Base-by-base conservation (phyloP, 2,329 filamentous ascomycete genomes). In the Fusarium miscanthi region DNA sequence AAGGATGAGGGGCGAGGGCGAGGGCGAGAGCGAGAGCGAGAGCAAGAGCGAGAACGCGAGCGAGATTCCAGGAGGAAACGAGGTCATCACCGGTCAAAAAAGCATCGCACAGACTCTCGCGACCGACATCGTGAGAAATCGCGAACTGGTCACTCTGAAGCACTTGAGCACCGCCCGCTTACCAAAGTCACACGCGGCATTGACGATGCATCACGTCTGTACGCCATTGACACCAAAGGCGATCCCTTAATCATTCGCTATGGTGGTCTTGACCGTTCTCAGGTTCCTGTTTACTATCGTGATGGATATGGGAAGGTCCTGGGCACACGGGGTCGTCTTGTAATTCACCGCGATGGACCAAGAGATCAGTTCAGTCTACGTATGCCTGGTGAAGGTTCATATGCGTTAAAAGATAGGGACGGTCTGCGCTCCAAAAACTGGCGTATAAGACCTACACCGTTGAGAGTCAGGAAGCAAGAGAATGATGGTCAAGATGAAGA, bases 241-340 rank as follows among this genome's bases (percentile, higher is more conserved):
- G 95, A 98, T 76, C 84, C 87, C 8, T 87, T 94, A 52, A 94
- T 96, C 72, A 81, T 92, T 48, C 87, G 87, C 31, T 98, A 95
- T 79, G 93, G 93, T 4, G 87, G 89, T 33, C 86, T 93, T 42
- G 90, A 97, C 78, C 89, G 89, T 40, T 93, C 92, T 72, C 88
- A 87, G 59, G 83, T 97, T 16, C 94, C 94, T 0, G 76, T 82
- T 5, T 98, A 97, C 78, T 87, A 87, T 68, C 90, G 94, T 10
- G 84, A 84, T 68, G 93, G 94, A 19, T 84, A 85, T 61, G 94
- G 94, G 5, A 87, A 86, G 63, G 84, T 98, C 2, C 80, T 98
- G 17, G 95, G 95, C 0, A 84, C 91, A 0, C 80, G 84, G 3
- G 82, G 83, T 5, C 85, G 86, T 48, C 84, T 91, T 63, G 88